Evolutionary conservation across 345 rosid species (phyloP).

Genomic region (Turritis glabra): DNA sequence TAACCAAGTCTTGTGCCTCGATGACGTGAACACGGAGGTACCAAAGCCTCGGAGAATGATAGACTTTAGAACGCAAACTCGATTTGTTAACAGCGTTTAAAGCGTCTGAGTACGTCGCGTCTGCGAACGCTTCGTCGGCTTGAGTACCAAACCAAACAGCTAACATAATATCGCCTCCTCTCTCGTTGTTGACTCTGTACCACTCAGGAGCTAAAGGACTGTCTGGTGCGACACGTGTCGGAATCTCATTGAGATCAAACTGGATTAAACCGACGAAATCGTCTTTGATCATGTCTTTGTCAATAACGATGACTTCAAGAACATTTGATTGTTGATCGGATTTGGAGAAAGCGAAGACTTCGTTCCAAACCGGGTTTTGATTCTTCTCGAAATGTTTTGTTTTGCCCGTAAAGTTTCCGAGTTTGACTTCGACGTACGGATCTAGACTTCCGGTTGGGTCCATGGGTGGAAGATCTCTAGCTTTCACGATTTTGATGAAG

Average conservation of each 20-base stretch:
- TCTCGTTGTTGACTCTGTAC: slow-evolving; percentile 73
- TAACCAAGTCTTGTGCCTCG: slow-evolving; percentile 81
- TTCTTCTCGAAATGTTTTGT: slow-evolving; percentile 79
- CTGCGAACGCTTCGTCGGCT: slow-evolving; percentile 92
- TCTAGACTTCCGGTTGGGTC: slow-evolving; percentile 84
- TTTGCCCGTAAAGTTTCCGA: slow-evolving; percentile 82
- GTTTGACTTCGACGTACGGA: slow-evolving; percentile 75
- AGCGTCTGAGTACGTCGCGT: slow-evolving; percentile 90
- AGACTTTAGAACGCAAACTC: slow-evolving; percentile 73
- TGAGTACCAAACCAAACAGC: slow-evolving; percentile 98
- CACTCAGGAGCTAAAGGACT: slow-evolving; percentile 97
- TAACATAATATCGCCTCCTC: slow-evolving; percentile 79
- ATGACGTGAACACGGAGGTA: slow-evolving; percentile 77
- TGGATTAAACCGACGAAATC: slow-evolving; percentile 67
- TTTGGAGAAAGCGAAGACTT: slow-evolving; percentile 86
- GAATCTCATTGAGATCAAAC: slow-evolving; percentile 70
- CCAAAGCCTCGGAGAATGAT: slow-evolving; percentile 94
- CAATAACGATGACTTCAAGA: slow-evolving; percentile 72
- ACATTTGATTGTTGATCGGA: slow-evolving; percentile 63
- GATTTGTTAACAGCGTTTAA: slow-evolving; percentile 52
- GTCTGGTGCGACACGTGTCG: slow-evolving; percentile 75
- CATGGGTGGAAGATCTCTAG: slow-evolving; percentile 72
- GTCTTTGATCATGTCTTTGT: slow-evolving; percentile 75
- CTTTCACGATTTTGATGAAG: slow-evolving; percentile 80
- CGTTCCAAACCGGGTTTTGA: slow-evolving; percentile 78